Evolutionary conservation across 495 filamentous ascomycete genomes (phyloP).

Genomic region (Penicillium desertorum): DNA sequence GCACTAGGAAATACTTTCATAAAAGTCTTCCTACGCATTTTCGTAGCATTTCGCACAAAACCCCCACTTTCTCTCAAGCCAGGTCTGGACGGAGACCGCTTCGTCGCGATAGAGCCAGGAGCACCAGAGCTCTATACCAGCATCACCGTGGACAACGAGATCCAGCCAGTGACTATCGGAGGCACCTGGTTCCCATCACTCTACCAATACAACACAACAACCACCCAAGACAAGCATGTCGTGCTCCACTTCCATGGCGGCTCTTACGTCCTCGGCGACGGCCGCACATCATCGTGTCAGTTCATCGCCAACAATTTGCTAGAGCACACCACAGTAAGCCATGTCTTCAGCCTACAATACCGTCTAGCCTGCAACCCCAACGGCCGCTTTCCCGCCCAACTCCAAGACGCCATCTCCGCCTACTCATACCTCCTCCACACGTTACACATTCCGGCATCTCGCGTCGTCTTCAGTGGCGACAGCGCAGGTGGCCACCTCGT

Average conservation of each 20-base stretch:
- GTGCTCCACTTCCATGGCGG: constrained; percentile 55
- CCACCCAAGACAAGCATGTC: constrained; percentile 20
- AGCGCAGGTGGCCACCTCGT: constrained; percentile 45
- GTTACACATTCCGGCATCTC: constrained; percentile 26
- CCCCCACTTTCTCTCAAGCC: constrained; percentile 15
- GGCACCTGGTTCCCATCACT: constrained; percentile 38
- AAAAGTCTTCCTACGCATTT: constrained; percentile 15
- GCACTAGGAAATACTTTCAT: constrained; percentile 17
- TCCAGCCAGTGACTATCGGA: constrained; percentile 31
- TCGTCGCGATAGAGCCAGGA: constrained; percentile 17
- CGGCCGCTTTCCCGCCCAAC: constrained; percentile 42
- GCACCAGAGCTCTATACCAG: constrained; percentile 24
- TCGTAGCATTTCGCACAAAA: constrained; percentile 7
- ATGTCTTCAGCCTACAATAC: constrained; percentile 38
- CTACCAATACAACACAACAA: constrained; percentile 10
- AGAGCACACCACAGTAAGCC: constrained; percentile 22
- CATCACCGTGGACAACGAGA: constrained; percentile 18
- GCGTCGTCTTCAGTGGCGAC: constrained; percentile 46
- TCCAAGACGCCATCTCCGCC: constrained; percentile 47
- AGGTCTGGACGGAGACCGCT: constrained; percentile 19
- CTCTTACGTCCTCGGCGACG: constrained; percentile 40
- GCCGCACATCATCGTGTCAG: constrained; percentile 18
- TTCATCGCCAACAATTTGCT: constrained; percentile 28
- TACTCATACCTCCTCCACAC: constrained; percentile 38
- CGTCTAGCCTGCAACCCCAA: constrained; percentile 35